Percentiles rank a stretch among this genome's conserved stretches.
Evolutionary conservation across 2,329 filamentous ascomycete species (phyloP).

Genomic region (Pseudogymnoascus sp.): DNA sequence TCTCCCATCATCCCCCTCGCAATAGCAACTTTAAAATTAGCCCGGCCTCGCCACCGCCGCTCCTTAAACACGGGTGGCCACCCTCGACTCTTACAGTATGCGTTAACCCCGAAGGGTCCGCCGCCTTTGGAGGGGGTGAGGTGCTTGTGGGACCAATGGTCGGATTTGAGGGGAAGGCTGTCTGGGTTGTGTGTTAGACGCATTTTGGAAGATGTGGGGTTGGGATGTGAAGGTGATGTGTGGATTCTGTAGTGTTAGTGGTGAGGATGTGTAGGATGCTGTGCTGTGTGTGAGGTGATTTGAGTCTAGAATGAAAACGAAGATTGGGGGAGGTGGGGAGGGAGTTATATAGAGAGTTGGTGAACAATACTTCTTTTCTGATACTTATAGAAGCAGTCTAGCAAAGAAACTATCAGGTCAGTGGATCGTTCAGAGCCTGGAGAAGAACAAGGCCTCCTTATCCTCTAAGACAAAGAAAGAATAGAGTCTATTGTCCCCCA

Average conservation of each 20-base stretch:
- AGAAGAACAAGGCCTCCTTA: not conserved
- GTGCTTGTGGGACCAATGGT: not conserved
- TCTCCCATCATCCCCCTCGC: not conserved
- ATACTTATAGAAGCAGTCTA: not conserved
- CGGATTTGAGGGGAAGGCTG: not conserved
- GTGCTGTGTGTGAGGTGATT: not conserved
- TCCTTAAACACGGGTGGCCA: not conserved
- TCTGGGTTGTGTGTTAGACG: not conserved
- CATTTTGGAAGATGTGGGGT: not conserved
- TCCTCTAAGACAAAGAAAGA: not conserved
- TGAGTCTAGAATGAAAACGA: not conserved
- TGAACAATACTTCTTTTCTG: not conserved
- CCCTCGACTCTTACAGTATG: not conserved
- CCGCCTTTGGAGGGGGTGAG: not conserved
- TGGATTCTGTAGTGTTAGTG: not conserved
- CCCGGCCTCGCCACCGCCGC: not conserved
- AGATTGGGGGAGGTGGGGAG: not conserved
- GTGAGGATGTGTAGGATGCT: not conserved
- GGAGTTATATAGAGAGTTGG: not conserved
- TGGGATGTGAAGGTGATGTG: not conserved
- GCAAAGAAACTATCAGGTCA: not conserved
- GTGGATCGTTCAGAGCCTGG: not conserved
- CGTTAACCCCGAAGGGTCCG: not conserved
- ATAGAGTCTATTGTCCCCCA: not conserved
- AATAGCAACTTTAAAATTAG: not conserved